Evolutionary conservation across 1,284 basidiomycete genomes (phyloP), one percentile per base, ranked within the genome.

Genomic region (Apiotrichum montevideense): DNA sequence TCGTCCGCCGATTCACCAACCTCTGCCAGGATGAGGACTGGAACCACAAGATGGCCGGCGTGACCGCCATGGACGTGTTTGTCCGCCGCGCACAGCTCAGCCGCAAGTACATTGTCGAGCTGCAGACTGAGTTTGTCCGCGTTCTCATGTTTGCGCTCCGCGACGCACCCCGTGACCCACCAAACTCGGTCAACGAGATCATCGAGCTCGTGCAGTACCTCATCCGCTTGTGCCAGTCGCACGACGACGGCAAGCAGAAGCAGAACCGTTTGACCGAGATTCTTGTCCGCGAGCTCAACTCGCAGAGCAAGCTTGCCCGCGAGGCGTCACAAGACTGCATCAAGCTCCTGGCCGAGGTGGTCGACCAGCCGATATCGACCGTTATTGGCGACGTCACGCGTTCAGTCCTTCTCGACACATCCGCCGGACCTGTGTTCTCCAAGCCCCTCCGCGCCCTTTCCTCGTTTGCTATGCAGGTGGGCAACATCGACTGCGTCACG

Each of bases 371-470:
- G 1, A 82, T 90, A 37, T 81, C 85, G 43, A 90, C 93, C 41
- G 79, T 98, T 29, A 80, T 98, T 48, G 67, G 63, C 34, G 78
- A 85, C 65, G 88, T 90, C 2, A 90, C 94, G 65, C 87, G 91
- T 50, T 88, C 92, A 58, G 86, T 93, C 13, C 85, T 98, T 71
- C 80, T 98, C 50, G 84, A 84, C 15, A 61, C 68, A 9, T 61
- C 60, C 5, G 67, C 74, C 3, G 75, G 75, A 0, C 87, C 88
- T 1, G 95, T 99, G 67, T 98, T 91, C 78, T 90, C 88, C 33
- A 98, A 98, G 73, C 96, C 96, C 15, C 81, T 99, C n/a, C 83
- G 96, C 55, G 96, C 96, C 0, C 82, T 99, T 15, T 93, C 94
- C 0, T 93, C 94, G 1, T 95, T 98, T 71, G 83, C 88, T 13